phyloP scores from a whole-genome alignment of 192 early-diverging fungal genomes.

The Coemansia sp. region DNA sequence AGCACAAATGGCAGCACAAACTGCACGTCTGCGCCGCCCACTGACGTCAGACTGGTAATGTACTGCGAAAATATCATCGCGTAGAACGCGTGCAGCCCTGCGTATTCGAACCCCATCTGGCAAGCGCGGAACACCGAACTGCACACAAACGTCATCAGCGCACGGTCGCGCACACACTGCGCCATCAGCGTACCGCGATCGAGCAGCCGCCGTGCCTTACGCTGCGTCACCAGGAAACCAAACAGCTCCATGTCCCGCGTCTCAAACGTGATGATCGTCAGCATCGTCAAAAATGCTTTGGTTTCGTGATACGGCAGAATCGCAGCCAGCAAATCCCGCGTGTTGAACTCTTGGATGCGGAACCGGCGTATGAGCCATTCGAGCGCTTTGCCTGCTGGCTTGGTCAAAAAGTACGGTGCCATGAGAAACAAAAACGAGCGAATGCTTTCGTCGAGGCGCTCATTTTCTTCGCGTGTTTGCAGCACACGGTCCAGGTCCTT shows the following conservation, averaged over 20 bases:
- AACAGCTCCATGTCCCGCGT: constrained; percentile 51
- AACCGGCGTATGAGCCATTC: constrained; percentile 91
- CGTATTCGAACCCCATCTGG: constrained; percentile 23
- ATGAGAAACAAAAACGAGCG: constrained; percentile 70
- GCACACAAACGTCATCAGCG: constrained; percentile 78
- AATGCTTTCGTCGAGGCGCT: constrained; percentile 74
- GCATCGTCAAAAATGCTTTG: constrained; percentile 79
- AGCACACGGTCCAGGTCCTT: constrained; percentile 78
- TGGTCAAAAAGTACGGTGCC: constrained; percentile 82
- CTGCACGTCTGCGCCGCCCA: constrained; percentile 34
- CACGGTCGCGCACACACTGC: constrained; percentile 64
- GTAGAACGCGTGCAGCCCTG: constrained; percentile 43
- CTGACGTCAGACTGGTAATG: constrained; percentile 22
- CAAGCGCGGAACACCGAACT: constrained; percentile 57
- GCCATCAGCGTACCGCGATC: constrained; percentile 71
- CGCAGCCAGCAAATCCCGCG: constrained; percentile 70
- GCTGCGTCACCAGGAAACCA: constrained; percentile 43
- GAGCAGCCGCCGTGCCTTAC: constrained; percentile 58
- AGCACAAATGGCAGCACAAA: constrained; percentile 44
- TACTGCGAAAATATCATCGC: constrained; percentile 43
- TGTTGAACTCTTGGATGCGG: constrained; percentile 85
- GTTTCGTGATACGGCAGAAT: constrained; percentile 95
- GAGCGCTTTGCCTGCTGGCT: constrained; percentile 80
- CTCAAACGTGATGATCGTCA: constrained; percentile 69
- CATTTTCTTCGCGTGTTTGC: constrained; percentile 78